A percentile compares a stretch with the other conserved stretches of the same genome.
Conservation (phyloP, 352 stramenopile species). For the Salisapilia sapeloensis region DNA sequence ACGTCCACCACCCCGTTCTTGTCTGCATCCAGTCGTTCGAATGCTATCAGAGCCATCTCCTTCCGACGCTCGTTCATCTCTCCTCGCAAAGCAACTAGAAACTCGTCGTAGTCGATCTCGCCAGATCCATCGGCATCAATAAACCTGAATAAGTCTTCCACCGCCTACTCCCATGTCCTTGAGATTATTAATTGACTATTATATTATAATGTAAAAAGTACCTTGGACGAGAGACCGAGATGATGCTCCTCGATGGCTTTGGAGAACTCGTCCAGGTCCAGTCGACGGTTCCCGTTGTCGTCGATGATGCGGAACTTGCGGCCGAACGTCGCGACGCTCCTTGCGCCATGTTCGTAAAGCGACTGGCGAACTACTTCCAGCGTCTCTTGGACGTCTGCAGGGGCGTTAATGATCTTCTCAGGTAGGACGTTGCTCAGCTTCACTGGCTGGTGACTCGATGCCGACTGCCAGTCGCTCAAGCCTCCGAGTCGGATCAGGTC, state of each 20-base stretch:
- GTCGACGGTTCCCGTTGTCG: slow-evolving; percentile 64
- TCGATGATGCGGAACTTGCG: slow-evolving; percentile 84
- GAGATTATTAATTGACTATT: not conserved
- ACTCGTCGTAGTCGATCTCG: slow-evolving; percentile 73
- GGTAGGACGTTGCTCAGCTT: slow-evolving; percentile 59
- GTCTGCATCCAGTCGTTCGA: slow-evolving; percentile 61
- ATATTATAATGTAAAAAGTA: not conserved
- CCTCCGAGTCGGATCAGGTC: slow-evolving; percentile 46
- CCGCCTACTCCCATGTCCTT: slow-evolving; percentile 12
- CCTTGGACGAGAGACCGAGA: slow-evolving; percentile 5
- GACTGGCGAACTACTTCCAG: slow-evolving; percentile 44
- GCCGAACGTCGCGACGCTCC: slow-evolving; percentile 50
- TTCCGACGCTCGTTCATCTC: slow-evolving; percentile 58
- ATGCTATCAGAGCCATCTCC: slow-evolving; percentile 59
- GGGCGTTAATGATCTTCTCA: slow-evolving; percentile 29
- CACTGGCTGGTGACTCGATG: slow-evolving; percentile 36
- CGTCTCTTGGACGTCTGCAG: slow-evolving; percentile 34
- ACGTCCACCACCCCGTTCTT: slow-evolving; percentile 52
- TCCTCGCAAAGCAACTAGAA: slow-evolving; percentile 50
- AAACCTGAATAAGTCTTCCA: slow-evolving; percentile 61
- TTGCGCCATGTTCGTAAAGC: slow-evolving; percentile 62
- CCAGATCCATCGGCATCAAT: slow-evolving; percentile 74
- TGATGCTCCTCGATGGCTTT: slow-evolving; percentile 61
- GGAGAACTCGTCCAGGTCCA: slow-evolving; percentile 57
- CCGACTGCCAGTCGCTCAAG: slow-evolving; percentile 21